These are phyloP conservation scores for Prunus yedoensis DNA, from an alignment of 331 rosid genomes.

Conservation along the genomic window DNA sequence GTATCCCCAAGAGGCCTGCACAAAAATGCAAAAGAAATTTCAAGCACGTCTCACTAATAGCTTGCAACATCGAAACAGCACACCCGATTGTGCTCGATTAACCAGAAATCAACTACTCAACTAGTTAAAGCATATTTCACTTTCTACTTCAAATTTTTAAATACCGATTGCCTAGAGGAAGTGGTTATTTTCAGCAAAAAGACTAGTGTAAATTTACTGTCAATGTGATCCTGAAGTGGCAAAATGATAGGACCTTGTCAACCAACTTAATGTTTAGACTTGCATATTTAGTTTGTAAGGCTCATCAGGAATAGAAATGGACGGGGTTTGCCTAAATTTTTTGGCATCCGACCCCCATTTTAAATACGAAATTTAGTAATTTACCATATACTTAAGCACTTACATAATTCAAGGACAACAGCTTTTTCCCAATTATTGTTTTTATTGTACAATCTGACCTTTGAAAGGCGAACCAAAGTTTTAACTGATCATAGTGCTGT, in stretches of 20 bases:
- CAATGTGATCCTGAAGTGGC: background rate
- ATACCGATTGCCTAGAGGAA: background rate
- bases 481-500: background rate
- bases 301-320: too few relatives aligned
- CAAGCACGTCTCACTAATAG: background rate
- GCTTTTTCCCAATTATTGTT: background rate
- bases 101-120: background rate
- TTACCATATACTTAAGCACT: too few relatives aligned
- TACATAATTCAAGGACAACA: background rate
- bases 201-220: background rate
- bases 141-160: background rate
- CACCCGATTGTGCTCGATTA: background rate
- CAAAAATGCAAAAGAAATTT: background rate
- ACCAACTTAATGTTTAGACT: too few relatives aligned
- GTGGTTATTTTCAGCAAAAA: background rate
- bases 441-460: background rate
- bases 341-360: too few relatives aligned
- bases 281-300: too few relatives aligned
- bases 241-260: background rate
- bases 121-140: background rate
- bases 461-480: background rate
- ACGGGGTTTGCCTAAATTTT: too few relatives aligned
- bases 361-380: too few relatives aligned
- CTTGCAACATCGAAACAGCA: background rate
- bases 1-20: slow-evolving; percentile 97